Conservation (phyloP, 805 yeast species). For the Scheffersomyces stipitis region DNA sequence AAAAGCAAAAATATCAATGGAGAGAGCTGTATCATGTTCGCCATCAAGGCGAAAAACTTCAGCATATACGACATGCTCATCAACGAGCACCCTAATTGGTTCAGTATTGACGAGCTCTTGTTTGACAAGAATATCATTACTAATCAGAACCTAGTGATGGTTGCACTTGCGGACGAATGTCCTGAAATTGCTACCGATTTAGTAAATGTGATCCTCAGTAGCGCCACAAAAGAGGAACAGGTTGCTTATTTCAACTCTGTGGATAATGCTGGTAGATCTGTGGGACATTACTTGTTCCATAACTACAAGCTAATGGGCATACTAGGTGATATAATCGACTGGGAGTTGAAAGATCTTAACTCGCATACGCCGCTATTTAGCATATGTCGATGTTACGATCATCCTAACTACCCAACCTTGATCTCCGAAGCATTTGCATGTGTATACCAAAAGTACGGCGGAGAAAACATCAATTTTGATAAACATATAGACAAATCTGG, state of each 20-base stretch:
- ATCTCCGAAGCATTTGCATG: slow-evolving; percentile 46
- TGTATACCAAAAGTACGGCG: slow-evolving; percentile 44
- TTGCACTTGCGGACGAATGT: slow-evolving; percentile 59
- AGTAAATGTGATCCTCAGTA: slow-evolving; percentile 36
- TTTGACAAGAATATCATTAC: slow-evolving; percentile 55
- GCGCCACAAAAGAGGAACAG: slow-evolving; percentile 48
- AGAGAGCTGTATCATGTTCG: slow-evolving; percentile 68
- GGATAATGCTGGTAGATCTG: slow-evolving; percentile 57
- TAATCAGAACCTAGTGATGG: slow-evolving; percentile 57
- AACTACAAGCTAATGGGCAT: slow-evolving; percentile 47
- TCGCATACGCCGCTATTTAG: slow-evolving; percentile 80
- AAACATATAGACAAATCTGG: slow-evolving; percentile 74
- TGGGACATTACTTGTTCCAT: slow-evolving; percentile 74
- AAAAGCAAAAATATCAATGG: slow-evolving; percentile 45
- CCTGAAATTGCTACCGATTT: slow-evolving; percentile 47
- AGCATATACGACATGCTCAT: slow-evolving; percentile 48
- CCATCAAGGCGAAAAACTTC: slow-evolving; percentile 50
- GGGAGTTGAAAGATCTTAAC: slow-evolving; percentile 64
- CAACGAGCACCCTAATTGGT: slow-evolving; percentile 44
- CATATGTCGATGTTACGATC: slow-evolving; percentile 79
- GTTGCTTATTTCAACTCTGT: slow-evolving; percentile 44
- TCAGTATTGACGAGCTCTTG: slow-evolving; percentile 65
- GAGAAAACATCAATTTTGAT: slow-evolving; percentile 40
- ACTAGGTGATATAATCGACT: slow-evolving; percentile 62
- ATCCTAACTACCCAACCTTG: slow-evolving; percentile 54